phyloP scores from a whole-genome alignment of 2,329 filamentous ascomycete species.

The Colletotrichum filicis region DNA sequence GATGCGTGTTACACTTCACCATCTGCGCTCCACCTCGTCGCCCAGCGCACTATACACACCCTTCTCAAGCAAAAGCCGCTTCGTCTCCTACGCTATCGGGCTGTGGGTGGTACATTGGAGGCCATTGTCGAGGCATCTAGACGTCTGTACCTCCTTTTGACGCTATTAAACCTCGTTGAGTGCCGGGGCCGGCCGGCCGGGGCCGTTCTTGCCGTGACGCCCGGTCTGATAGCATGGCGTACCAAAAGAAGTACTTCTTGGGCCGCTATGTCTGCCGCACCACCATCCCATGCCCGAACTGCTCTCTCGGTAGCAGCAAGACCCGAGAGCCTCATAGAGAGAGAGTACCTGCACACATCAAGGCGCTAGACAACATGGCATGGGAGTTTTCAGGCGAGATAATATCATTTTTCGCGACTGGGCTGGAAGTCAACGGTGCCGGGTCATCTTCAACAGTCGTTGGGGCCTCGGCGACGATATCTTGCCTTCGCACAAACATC shows the following conservation, averaged over 20 bases:
- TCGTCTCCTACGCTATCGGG: neutral
- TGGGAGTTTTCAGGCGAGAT: neutral
- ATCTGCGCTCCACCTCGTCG: neutral
- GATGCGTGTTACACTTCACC: neutral
- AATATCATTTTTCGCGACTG: too few relatives aligned
- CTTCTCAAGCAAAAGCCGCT: neutral
- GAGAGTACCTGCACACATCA: neutral
- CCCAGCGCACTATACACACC: neutral
- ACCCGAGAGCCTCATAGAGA: neutral
- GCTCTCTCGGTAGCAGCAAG: neutral
- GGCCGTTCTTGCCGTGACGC: neutral
- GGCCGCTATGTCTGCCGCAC: neutral
- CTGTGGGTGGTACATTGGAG: neutral
- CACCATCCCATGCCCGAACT: neutral
- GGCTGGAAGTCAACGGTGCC: neutral
- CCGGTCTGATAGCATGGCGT: neutral
- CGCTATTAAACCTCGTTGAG: neutral
- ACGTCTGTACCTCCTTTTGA: neutral
- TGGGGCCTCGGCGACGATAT: neutral
- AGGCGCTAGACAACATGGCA: neutral
- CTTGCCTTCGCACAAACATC: neutral
- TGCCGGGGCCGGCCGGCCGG: constrained; percentile 12
- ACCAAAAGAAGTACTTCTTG: neutral
- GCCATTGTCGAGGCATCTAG: neutral
- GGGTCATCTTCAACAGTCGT: neutral